Conservation (phyloP, 345 rosid species). For the Ceriops tagal region DNA sequence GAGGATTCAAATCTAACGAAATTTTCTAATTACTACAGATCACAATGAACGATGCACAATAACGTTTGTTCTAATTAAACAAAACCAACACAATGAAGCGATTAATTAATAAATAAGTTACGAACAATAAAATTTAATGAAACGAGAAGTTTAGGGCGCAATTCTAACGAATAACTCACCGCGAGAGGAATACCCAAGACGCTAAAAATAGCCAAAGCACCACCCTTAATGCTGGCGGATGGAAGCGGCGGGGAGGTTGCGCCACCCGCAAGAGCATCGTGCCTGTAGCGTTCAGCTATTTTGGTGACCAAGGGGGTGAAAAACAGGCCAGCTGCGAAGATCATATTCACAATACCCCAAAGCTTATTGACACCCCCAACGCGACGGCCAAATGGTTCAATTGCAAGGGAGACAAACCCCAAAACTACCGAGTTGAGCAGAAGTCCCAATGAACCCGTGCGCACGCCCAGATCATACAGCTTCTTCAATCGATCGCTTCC, state of each 20-base stretch:
- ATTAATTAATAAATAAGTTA: too few species aligned
- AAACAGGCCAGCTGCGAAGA: conserved; percentile 53
- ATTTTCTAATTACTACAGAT: too few species aligned
- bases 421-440: conserved; percentile 73
- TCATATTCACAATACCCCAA: conserved; percentile 70
- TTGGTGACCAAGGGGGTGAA: conserved; percentile 54
- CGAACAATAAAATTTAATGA: too few species aligned
- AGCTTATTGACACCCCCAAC: conserved; percentile 53
- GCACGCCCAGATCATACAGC: conserved; percentile 61
- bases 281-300: conserved; percentile 46
- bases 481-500: conserved; percentile 22
- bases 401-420: conserved; percentile 54
- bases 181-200: conserved; percentile 76
- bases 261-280: conserved; percentile 5
- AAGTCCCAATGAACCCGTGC: conserved; percentile 75
- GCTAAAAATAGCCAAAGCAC: conserved; percentile 59
- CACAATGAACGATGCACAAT: too few species aligned
- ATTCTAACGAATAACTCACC: conserved; percentile 25
- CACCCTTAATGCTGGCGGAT: conserved; percentile 40
- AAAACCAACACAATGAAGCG: too few species aligned
- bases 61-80: too few species aligned
- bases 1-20: too few species aligned
- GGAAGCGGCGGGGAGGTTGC: conserved; percentile 27
- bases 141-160: too few species aligned
- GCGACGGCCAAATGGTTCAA: conserved; percentile 41